A percentile compares a stretch with the other conserved stretches of the same genome.
phyloP scores from a whole-genome alignment of 140 eudicot genomes.

The Senecio squalidus region DNA sequence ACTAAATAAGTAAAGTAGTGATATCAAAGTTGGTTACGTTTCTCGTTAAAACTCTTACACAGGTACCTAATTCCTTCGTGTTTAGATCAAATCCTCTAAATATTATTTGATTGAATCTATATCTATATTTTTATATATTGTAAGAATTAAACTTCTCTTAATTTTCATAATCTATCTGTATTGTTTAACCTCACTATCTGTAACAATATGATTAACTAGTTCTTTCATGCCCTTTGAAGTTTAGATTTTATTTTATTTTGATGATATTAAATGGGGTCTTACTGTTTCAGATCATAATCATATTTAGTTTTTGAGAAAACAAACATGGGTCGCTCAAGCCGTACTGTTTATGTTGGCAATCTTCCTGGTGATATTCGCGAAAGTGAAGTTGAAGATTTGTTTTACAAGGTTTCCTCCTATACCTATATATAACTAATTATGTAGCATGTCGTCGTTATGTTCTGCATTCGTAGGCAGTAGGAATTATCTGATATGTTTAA shows the following conservation, averaged over 20 bases:
- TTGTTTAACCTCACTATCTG: too few relatives aligned
- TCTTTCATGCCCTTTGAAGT: too few relatives aligned
- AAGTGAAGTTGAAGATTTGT: conserved; percentile 81
- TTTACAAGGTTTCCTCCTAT: conserved; percentile 53
- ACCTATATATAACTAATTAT: not conserved
- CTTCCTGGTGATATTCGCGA: conserved; percentile 88
- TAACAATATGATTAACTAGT: too few relatives aligned
- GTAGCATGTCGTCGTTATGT: not conserved
- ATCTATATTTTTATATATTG: too few relatives aligned
- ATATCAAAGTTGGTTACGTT: too few relatives aligned
- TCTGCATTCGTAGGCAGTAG: not conserved
- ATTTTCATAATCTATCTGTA: too few relatives aligned
- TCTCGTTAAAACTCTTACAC: too few relatives aligned
- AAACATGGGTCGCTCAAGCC: conserved; percentile 41
- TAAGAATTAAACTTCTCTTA: too few relatives aligned
- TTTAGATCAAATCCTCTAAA: too few relatives aligned
- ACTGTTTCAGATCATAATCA: not conserved
- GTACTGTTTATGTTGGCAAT: conserved; percentile 82
- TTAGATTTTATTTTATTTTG: not conserved
- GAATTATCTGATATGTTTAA: not conserved
- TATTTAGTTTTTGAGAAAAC: not conserved
- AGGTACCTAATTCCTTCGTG: too few relatives aligned
- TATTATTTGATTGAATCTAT: too few relatives aligned
- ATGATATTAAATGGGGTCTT: conserved; percentile 1
- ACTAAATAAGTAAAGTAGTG: too few relatives aligned